A percentile compares a stretch with the other conserved stretches of the same genome.
These are phyloP conservation scores for Alternaria solani DNA, from an alignment of 2,329 filamentous ascomycete genomes.

Conservation along the genomic window DNA sequence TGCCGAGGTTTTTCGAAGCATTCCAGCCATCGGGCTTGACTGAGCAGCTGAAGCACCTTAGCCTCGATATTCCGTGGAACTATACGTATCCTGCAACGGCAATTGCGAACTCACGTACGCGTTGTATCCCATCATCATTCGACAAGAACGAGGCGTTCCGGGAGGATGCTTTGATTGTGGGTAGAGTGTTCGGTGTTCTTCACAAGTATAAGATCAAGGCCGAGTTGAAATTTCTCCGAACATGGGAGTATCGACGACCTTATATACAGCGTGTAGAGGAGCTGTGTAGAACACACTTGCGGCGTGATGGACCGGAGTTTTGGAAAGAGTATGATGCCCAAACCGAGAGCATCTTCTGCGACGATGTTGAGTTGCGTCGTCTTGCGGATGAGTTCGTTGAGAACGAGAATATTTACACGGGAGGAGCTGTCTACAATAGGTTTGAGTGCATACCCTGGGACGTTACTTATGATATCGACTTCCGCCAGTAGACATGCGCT, in stretches of 20 bases:
- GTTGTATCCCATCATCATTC: neutral
- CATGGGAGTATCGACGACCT: neutral
- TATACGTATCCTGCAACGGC: neutral
- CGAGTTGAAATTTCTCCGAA: neutral
- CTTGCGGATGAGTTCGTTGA: neutral
- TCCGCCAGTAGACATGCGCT: neutral
- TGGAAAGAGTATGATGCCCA: neutral
- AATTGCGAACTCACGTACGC: neutral
- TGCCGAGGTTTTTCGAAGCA: neutral
- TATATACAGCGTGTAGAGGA: neutral
- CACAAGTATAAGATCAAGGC: neutral
- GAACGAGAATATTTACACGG: neutral
- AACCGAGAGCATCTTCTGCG: neutral
- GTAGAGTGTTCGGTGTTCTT: neutral
- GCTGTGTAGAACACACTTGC: neutral
- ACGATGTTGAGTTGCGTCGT: neutral
- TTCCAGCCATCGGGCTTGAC: neutral
- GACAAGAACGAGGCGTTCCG: neutral
- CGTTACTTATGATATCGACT: neutral
- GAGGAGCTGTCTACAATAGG: too few species aligned
- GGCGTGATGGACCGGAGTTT: neutral
- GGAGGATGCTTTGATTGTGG: neutral
- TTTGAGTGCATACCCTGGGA: too few species aligned
- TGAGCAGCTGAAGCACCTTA: neutral
- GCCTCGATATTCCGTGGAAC: neutral